Evolutionary conservation across 2,329 filamentous ascomycete genomes (phyloP), one percentile per base, ranked within the genome.

Genomic region (Verticillium zaregamsianum): DNA sequence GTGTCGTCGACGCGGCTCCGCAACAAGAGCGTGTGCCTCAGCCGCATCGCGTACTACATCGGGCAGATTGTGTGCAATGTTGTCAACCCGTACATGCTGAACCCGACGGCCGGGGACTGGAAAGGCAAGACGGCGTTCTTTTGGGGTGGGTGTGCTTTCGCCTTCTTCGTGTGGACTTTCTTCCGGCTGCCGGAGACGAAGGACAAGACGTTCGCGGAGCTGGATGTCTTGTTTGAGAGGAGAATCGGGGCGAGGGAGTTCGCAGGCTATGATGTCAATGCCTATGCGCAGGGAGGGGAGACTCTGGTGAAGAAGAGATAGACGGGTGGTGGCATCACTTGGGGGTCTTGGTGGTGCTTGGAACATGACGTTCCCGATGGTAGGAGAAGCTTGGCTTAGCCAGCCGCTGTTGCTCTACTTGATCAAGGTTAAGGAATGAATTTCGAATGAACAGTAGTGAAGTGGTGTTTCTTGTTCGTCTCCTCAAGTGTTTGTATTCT

Each of bases 1-100:
- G 75, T 74, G 14, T 75, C 77, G 0, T 78, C 78, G 0, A 73
- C 74, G 2, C 72, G 77, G 14, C 74, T 80, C 11, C 73, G 75
- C 28, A 71, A 72, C 49, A 78, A 79, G 69, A 77, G 76, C 3
- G 72, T 79, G 3, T 74, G 76, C 3, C 68, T 80, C 14, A 72
- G 75, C 2, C 69, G 77, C 5, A 73, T 71, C 59, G 65, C 70
- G 14, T 79, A 79, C 69, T 74, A 77, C 56, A 65, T 79, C 20
- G 66, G 68, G 55, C 73, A 71, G 59, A 76, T 80, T 28, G 65
- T 76, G 25, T 72, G 71, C 62, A 76, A 66, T 35, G 60, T 72
- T 17, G 63, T 71, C 3, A 70, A 75, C 12, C 73, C 73, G 1
- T 71, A 75, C 61, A 71, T 73, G 61, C 65, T 74, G 31, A 74